A percentile compares a stretch with the other conserved stretches of the same genome.
These are phyloP conservation scores for Neocatenulostroma microsporum DNA, from an alignment of 2,329 filamentous ascomycete genomes.

Conservation along the genomic window DNA sequence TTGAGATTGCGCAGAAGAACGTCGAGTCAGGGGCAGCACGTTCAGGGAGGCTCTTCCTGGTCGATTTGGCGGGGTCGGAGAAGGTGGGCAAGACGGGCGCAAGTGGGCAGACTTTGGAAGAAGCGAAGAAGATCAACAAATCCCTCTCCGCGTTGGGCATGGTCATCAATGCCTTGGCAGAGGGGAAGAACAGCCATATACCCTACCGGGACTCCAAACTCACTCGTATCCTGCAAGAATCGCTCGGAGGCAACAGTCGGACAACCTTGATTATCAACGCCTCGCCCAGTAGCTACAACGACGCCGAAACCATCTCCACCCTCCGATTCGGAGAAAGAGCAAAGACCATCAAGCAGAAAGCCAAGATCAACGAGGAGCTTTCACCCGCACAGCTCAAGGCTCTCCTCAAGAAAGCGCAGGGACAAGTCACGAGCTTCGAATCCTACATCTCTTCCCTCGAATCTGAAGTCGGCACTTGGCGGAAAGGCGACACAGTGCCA, in stretches of 20 bases:
- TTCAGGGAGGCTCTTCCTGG: conserved; percentile 92
- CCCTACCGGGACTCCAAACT: conserved; percentile 95
- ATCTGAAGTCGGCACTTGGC: conserved; percentile 78
- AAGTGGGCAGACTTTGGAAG: conserved; percentile 87
- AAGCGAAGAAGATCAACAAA: conserved; percentile 97
- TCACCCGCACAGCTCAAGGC: conserved; percentile 92
- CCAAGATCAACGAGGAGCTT: conserved; percentile 96
- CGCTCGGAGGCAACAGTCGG: conserved; percentile 95
- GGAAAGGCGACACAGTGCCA: conserved; percentile 77
- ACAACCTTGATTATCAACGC: conserved; percentile 99
- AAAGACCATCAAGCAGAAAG: conserved; percentile 99
- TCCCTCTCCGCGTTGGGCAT: conserved; percentile 92
- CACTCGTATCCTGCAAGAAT: conserved; percentile 96
- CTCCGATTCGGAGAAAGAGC: conserved; percentile 94
- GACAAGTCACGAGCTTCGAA: conserved; percentile 81
- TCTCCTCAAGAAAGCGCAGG: conserved; percentile 84
- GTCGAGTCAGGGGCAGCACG: conserved; percentile 91
- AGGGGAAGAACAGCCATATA: conserved; percentile 72
- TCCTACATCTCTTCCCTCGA: conserved; percentile 77
- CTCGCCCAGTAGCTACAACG: conserved; percentile 97
- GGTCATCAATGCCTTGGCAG: conserved; percentile 92
- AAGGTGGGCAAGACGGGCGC: conserved; percentile 95
- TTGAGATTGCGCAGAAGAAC: conserved; percentile 94
- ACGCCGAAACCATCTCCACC: conserved; percentile 93
- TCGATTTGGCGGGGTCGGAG: conserved; percentile 96